phyloP scores from a whole-genome alignment of 768 basidiomycete species.

The Suillus lakei region DNA sequence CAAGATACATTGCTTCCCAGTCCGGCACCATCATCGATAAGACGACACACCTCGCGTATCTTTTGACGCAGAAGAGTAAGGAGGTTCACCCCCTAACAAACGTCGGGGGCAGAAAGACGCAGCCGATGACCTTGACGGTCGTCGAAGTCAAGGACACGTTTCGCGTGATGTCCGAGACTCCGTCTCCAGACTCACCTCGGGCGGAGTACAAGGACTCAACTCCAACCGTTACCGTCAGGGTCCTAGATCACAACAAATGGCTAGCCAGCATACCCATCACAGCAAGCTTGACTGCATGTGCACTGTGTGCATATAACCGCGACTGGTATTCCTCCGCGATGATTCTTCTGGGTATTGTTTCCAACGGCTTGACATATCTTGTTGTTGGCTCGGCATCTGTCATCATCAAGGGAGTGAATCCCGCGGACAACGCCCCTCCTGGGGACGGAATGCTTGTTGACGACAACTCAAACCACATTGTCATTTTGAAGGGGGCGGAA shows the following conservation, averaged over 20 bases:
- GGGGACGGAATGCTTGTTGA: constrained; percentile 35
- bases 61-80: constrained; percentile 31
- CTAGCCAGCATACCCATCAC: constrained; percentile 28
- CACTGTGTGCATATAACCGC: constrained; percentile 19
- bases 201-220: constrained; percentile 6
- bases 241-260: constrained; percentile 14
- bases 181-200: neutral
- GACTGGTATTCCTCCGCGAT: constrained; percentile 35
- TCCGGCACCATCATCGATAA: constrained; percentile 56
- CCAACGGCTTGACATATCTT: constrained; percentile 35
- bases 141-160: constrained; percentile 14
- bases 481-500: constrained; percentile 35
- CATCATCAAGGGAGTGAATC: constrained; percentile 24
- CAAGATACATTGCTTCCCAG: constrained; percentile 76
- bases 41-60: constrained; percentile 64
- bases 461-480: constrained; percentile 18
- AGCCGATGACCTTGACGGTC: constrained; percentile 16
- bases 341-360: constrained; percentile 35
- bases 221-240: constrained; percentile 14
- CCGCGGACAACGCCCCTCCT: constrained; percentile 27
- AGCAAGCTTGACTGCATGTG: constrained; percentile 26
- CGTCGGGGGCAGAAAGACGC: constrained; percentile 12
- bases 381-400: constrained; percentile 32
- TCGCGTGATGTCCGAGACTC: neutral
- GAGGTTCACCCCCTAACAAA: neutral